phyloP scores from a whole-genome alignment of 371 early-diverging fungal genomes.

The Lichtheimia ornata region DNA sequence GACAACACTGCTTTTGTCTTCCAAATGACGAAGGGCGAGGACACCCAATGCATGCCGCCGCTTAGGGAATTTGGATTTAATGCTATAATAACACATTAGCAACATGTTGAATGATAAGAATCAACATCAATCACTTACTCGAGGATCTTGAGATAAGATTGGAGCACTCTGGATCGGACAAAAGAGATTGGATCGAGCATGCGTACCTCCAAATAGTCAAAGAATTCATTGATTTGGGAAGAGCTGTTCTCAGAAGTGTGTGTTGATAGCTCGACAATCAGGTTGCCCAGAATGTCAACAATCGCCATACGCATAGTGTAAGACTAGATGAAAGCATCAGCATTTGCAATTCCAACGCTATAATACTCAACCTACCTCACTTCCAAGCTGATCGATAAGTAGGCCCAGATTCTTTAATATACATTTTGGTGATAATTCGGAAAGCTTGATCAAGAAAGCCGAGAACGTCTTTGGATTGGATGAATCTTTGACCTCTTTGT shows the following conservation, averaged over 20 bases:
- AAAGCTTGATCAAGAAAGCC: conserved; percentile 78
- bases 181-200: conserved; percentile 84
- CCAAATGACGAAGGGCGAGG: conserved; percentile 75
- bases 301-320: conserved; percentile 84
- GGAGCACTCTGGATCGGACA: conserved; percentile 86
- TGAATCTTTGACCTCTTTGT: conserved; percentile 65
- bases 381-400: conserved; percentile 82
- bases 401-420: conserved; percentile 85
- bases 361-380: conserved; percentile 61
- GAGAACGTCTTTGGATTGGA: conserved; percentile 84
- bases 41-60: conserved; percentile 73
- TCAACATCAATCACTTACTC: conserved; percentile 54
- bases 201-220: conserved; percentile 88
- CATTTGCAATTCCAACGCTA: neutral
- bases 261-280: conserved; percentile 70
- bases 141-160: conserved; percentile 78
- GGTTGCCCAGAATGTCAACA: conserved; percentile 83
- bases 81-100: conserved; percentile 2
- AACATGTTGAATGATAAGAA: neutral
- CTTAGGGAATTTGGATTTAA: conserved; percentile 74
- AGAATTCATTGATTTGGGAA: conserved; percentile 68
- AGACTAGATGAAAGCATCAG: conserved; percentile 48
- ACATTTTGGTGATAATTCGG: conserved; percentile 78
- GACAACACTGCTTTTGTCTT: conserved; percentile 89
- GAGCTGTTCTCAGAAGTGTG: conserved; percentile 62